Percentiles rank a stretch among this genome's conserved stretches.
phyloP scores from a whole-genome alignment of 2,329 filamentous ascomycete species.

The Tolypocladium paradoxum region DNA sequence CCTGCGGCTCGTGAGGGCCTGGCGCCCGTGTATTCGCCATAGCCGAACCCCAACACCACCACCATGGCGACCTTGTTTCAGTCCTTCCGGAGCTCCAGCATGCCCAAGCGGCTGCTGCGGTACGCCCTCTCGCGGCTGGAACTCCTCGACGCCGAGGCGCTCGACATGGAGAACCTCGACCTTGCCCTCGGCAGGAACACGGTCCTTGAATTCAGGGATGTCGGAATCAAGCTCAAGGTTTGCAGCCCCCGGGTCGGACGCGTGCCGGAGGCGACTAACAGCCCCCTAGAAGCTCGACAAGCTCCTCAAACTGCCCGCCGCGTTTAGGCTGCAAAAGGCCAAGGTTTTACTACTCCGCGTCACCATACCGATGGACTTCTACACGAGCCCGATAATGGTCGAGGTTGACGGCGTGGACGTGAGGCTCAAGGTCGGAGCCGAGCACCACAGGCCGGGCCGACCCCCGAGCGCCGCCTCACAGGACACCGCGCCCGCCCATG shows the following conservation, averaged over 20 bases:
- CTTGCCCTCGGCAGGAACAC: constrained; percentile 73
- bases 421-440: constrained; percentile 41
- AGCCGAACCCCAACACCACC: constrained; percentile 1
- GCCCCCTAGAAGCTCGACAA: constrained; percentile 60
- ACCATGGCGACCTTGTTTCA: constrained; percentile 64
- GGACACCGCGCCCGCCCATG: constrained; percentile 15
- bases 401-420: constrained; percentile 76
- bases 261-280: constrained; percentile 1
- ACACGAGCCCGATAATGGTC: constrained; percentile 70
- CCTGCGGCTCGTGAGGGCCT: constrained; percentile 5
- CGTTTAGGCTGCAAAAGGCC: constrained; percentile 62
- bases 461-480: constrained; percentile 17
- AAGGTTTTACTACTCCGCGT: constrained; percentile 66
- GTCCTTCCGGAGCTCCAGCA: constrained; percentile 54
- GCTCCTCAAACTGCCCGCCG: constrained; percentile 62
- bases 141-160: constrained; percentile 74
- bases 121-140: constrained; percentile 78
- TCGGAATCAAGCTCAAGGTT: constrained; percentile 71
- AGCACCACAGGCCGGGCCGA: constrained; percentile 30
- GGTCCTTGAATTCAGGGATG: constrained; percentile 76
- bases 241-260: background rate
- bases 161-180: constrained; percentile 79
- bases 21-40: background rate
- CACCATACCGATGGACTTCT: constrained; percentile 80
- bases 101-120: constrained; percentile 81